A percentile compares a stretch with the other conserved stretches of the same genome.
phyloP scores from a whole-genome alignment of 352 stramenopile genomes.

The Elongisporangium senticosum region DNA sequence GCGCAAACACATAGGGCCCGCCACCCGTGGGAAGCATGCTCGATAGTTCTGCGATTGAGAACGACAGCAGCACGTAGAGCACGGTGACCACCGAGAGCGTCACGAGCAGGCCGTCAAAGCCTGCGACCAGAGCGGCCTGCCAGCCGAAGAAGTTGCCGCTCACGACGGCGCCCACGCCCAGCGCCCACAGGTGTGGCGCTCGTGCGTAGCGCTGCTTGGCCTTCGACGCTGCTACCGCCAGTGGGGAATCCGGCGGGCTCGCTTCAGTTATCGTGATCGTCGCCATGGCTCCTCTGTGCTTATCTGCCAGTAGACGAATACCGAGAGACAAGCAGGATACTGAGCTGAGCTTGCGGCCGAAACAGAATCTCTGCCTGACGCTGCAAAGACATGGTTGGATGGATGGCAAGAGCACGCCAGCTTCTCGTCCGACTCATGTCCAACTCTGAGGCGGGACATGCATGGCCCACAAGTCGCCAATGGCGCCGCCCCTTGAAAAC shows the following conservation, averaged over 20 bases:
- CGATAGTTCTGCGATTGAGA: constrained; percentile 73
- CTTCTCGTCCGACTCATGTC: neutral
- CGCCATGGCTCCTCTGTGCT: neutral
- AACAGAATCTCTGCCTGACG: neutral
- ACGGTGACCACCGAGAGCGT: constrained; percentile 55
- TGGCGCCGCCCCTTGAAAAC: too few species aligned
- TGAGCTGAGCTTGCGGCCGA: too few species aligned
- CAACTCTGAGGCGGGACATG: too few species aligned
- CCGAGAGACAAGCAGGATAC: neutral
- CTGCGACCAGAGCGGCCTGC: constrained; percentile 55
- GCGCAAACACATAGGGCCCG: constrained; percentile 65
- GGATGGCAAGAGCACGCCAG: neutral
- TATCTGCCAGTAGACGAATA: neutral
- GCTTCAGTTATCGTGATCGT: neutral
- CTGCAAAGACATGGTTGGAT: neutral
- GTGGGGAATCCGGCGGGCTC: neutral
- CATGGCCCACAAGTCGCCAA: too few species aligned
- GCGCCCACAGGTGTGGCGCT: constrained; percentile 56
- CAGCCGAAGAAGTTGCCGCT: constrained; percentile 70
- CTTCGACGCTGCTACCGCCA: neutral
- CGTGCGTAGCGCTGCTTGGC: constrained; percentile 45
- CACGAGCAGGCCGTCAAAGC: constrained; percentile 57
- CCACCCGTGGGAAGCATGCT: constrained; percentile 45
- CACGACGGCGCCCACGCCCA: constrained; percentile 64
- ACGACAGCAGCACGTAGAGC: constrained; percentile 62